These are phyloP conservation scores for Populus euphratica DNA, from an alignment of 345 rosid genomes.

Conservation along the genomic window DNA sequence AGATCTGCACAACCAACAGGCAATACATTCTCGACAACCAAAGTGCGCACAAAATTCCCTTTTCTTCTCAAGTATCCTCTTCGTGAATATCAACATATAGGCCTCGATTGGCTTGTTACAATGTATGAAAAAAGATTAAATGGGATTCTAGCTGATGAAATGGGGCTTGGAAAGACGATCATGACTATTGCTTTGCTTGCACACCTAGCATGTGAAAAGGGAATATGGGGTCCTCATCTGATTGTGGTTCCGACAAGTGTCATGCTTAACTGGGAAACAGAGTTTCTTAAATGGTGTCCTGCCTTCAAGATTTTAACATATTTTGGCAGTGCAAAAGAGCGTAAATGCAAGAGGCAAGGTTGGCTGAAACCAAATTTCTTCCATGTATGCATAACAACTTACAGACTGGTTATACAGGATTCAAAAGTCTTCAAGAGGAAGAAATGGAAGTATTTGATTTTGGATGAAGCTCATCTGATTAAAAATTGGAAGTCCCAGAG, in stretches of 20 bases:
- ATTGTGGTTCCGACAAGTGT: constrained; percentile 99
- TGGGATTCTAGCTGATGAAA: constrained; percentile 75
- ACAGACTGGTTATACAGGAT: constrained; percentile 94
- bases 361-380: constrained; percentile 95
- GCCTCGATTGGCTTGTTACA: constrained; percentile 98
- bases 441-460: constrained; percentile 94
- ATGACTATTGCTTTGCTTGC: constrained; percentile 99
- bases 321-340: constrained; percentile 95
- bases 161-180: constrained; percentile 99
- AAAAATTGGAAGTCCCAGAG: constrained; percentile 99
- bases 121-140: constrained; percentile 90
- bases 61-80: constrained; percentile 94
- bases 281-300: constrained; percentile 99
- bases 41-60: constrained; percentile 23
- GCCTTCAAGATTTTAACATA: constrained; percentile 97
- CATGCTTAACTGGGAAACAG: constrained; percentile 99
- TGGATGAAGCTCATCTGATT: constrained; percentile 99
- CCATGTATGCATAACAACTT: constrained; percentile 96
- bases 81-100: constrained; percentile 99
- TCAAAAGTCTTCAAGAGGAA: constrained; percentile 93
- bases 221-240: constrained; percentile 99
- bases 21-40: too few species aligned
- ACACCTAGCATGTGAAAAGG: constrained; percentile 96
- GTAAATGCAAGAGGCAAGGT: constrained; percentile 89
- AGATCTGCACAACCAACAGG: too few species aligned